phyloP scores from a whole-genome alignment of 192 early-diverging fungal species.

The Glomus cerebriforme region DNA sequence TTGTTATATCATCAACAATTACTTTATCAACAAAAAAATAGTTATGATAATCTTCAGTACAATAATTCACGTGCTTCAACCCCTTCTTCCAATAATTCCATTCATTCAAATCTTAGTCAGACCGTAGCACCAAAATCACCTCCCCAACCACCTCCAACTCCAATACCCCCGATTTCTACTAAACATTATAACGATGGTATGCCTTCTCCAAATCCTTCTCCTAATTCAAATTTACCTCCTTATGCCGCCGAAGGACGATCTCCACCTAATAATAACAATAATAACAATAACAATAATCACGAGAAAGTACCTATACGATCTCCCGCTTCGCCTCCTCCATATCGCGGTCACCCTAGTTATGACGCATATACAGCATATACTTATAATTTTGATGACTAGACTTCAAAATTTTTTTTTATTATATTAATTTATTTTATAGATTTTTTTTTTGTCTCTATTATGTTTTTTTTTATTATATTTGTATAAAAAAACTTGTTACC shows the following conservation, averaged over 20 bases:
- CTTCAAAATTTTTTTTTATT: neutral
- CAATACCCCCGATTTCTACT: neutral
- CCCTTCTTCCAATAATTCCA: neutral
- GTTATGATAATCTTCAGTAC: neutral
- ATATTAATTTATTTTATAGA: too few relatives aligned
- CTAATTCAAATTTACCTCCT: neutral
- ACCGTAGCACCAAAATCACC: neutral
- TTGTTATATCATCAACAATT: neutral
- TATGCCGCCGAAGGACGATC: neutral
- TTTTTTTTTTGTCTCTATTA: too few relatives aligned
- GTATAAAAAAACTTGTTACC: too few relatives aligned
- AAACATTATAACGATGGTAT: neutral
- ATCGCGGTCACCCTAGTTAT: neutral
- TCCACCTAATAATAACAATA: neutral
- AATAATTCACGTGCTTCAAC: neutral
- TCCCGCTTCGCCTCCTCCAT: neutral
- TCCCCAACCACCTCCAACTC: neutral
- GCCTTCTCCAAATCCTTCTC: neutral
- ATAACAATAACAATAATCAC: too few relatives aligned
- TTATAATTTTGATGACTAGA: neutral
- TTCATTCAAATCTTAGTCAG: neutral
- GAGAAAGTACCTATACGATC: neutral
- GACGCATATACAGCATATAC: constrained; percentile 16
- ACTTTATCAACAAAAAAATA: neutral
- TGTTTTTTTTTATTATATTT: too few relatives aligned